These are phyloP conservation scores for Crithidia bombi DNA, from an alignment of 208 protist genomes.

Conservation along the genomic window DNA sequence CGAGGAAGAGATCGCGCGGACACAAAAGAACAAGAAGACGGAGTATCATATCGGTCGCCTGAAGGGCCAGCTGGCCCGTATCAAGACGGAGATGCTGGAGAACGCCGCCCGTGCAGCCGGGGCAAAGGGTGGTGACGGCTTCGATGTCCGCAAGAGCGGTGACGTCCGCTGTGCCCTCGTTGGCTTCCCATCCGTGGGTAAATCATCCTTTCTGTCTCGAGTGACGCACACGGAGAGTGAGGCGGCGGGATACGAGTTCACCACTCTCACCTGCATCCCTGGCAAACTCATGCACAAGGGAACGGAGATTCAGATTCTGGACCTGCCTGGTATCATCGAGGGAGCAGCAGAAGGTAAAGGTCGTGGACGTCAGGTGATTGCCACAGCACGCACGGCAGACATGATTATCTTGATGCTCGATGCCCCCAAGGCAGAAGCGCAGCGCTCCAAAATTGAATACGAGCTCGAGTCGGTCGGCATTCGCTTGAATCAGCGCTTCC, in stretches of 20 bases:
- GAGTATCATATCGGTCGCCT: constrained; percentile 96
- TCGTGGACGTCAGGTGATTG: constrained; percentile 97
- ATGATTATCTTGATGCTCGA: constrained; percentile 99
- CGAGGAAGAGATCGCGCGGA: constrained; percentile 97
- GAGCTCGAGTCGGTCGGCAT: constrained; percentile 97
- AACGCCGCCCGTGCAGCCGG: constrained; percentile 78
- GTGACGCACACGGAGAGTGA: constrained; percentile 96
- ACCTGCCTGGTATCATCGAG: constrained; percentile 99
- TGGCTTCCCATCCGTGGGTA: constrained; percentile 97
- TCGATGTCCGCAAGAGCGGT: constrained; percentile 96
- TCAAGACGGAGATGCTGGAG: constrained; percentile 95
- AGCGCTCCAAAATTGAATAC: constrained; percentile 91
- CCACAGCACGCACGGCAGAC: constrained; percentile 96
- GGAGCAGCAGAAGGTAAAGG: constrained; percentile 97
- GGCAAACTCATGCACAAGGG: constrained; percentile 96
- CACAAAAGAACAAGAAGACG: constrained; percentile 99
- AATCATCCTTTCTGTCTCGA: constrained; percentile 97
- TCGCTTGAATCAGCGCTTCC: constrained; percentile 94
- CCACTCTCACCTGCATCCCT: constrained; percentile 99
- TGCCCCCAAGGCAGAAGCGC: constrained; percentile 92
- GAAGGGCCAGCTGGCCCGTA: constrained; percentile 96
- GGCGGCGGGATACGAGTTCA: constrained; percentile 98
- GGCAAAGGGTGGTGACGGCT: constrained; percentile 81
- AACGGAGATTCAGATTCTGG: constrained; percentile 98
- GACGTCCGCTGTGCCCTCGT: constrained; percentile 93